phyloP scores from a whole-genome alignment of 768 basidiomycete species.

The Termitomyces sp. region DNA sequence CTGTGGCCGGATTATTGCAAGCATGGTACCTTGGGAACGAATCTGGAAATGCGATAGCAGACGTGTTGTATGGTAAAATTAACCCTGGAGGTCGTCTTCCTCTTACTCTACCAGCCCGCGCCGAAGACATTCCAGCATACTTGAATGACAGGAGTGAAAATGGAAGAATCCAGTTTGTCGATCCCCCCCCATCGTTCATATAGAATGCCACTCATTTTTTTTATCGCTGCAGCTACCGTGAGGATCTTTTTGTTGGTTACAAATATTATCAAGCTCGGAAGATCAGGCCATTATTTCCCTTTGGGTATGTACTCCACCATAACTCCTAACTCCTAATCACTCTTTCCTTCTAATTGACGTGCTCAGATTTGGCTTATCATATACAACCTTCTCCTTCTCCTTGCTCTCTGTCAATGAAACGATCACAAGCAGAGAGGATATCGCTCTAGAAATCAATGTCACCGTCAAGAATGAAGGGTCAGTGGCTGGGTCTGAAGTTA shows the following conservation, averaged over 20 bases:
- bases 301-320: slow-evolving; percentile 37
- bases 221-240: slow-evolving; percentile 37
- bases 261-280: slow-evolving; percentile 55
- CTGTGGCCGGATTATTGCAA: slow-evolving; percentile 50
- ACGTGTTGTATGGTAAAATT: slow-evolving; percentile 56
- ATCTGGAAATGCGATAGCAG: slow-evolving; percentile 57
- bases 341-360: background rate
- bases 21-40: slow-evolving; percentile 67
- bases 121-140: slow-evolving; percentile 60
- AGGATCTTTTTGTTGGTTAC: slow-evolving; percentile 66
- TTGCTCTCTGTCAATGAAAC: slow-evolving; percentile 33
- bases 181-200: background rate
- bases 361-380: slow-evolving; percentile 66
- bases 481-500: slow-evolving; percentile 52
- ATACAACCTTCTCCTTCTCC: slow-evolving; percentile 60
- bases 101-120: slow-evolving; percentile 51
- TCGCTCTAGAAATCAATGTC: slow-evolving; percentile 35
- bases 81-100: slow-evolving; percentile 59
- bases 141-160: slow-evolving; percentile 54
- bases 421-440: slow-evolving; percentile 17
- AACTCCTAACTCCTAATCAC: background rate
- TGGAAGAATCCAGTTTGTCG: slow-evolving; percentile 39
- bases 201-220: background rate
- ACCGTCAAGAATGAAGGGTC: slow-evolving; percentile 52
- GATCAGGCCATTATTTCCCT: slow-evolving; percentile 57